phyloP scores from a whole-genome alignment of 179 eudicot species.

The Amaranthus tricolor region DNA sequence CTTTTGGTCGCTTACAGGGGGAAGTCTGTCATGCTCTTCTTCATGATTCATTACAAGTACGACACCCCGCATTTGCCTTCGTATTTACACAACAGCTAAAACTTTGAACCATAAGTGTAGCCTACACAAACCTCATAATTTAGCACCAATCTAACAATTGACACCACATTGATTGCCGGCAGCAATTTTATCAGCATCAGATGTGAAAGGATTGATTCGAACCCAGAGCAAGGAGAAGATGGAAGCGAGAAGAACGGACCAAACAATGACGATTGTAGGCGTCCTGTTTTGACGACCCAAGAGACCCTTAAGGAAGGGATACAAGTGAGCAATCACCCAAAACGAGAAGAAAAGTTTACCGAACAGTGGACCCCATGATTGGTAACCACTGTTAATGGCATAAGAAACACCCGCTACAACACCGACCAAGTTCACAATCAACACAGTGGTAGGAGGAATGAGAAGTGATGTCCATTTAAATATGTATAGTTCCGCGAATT shows the following conservation, averaged over 20 bases:
- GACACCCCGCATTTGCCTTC: slow-evolving; percentile 6
- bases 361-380: slow-evolving; percentile 85
- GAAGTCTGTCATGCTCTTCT: not conserved
- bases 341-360: slow-evolving; percentile 81
- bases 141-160: slow-evolving; percentile 42
- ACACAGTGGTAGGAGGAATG: slow-evolving; percentile 77
- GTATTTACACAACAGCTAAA: slow-evolving; percentile 24
- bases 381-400: slow-evolving; percentile 80
- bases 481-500: slow-evolving; percentile 72
- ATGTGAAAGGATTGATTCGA: slow-evolving; percentile 66
- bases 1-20: not conserved
- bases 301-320: slow-evolving; percentile 90
- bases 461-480: slow-evolving; percentile 86
- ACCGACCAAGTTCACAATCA: slow-evolving; percentile 71
- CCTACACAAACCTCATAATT: not conserved
- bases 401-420: slow-evolving; percentile 76
- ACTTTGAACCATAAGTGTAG: not conserved
- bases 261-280: slow-evolving; percentile 81
- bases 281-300: slow-evolving; percentile 74
- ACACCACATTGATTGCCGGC: slow-evolving; percentile 58
- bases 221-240: slow-evolving; percentile 89
- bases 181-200: slow-evolving; percentile 33
- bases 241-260: slow-evolving; percentile 83
- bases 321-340: slow-evolving; percentile 82
- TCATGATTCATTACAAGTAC: not conserved